Percentiles rank a stretch among this genome's conserved stretches.
These are phyloP conservation scores for Thalassiosira livingstoniorum DNA, from an alignment of 352 stramenopile genomes.

Conservation along the genomic window DNA sequence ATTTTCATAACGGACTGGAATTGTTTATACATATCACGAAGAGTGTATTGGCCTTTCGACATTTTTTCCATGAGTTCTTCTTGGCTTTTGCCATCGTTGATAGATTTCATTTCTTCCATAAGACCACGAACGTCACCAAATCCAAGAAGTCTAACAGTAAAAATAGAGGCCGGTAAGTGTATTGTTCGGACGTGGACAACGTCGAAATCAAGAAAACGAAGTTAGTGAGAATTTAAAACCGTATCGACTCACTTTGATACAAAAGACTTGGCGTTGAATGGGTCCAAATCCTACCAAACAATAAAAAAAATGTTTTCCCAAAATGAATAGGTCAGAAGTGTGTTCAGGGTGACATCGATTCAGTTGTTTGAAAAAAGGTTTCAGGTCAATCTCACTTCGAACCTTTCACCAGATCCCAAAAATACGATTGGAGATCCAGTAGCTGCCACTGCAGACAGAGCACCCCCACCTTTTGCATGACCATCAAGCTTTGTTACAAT, in stretches of 20 bases:
- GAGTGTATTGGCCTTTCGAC: slow-evolving; percentile 93
- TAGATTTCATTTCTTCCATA: slow-evolving; percentile 90
- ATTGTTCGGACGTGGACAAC: not conserved
- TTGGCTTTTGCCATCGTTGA: slow-evolving; percentile 86
- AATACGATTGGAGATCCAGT: slow-evolving; percentile 98
- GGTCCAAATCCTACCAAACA: slow-evolving; percentile 90
- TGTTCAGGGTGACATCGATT: too few relatives aligned
- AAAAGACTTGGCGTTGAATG: slow-evolving; percentile 97
- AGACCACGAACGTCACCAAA: slow-evolving; percentile 97
- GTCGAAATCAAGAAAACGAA: too few relatives aligned
- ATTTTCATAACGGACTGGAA: slow-evolving; percentile 98
- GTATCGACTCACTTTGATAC: slow-evolving; percentile 88
- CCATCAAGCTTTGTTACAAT: slow-evolving; percentile 99
- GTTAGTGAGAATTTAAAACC: not conserved
- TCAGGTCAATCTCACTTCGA: slow-evolving; percentile 89
- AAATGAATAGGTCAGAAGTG: too few relatives aligned
- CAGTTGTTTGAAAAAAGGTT: too few relatives aligned
- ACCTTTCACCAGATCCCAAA: slow-evolving; percentile 97
- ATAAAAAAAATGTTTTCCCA: slow-evolving; percentile 12
- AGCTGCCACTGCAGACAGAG: slow-evolving; percentile 96
- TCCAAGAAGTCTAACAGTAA: slow-evolving; percentile 88
- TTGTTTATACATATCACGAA: slow-evolving; percentile 99
- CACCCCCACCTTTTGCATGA: slow-evolving; percentile 98
- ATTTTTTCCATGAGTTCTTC: slow-evolving; percentile 97
- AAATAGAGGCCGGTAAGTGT: too few relatives aligned